Evolutionary conservation across 441 rosid genomes (phyloP).

Genomic region (Brassica hybrid): DNA sequence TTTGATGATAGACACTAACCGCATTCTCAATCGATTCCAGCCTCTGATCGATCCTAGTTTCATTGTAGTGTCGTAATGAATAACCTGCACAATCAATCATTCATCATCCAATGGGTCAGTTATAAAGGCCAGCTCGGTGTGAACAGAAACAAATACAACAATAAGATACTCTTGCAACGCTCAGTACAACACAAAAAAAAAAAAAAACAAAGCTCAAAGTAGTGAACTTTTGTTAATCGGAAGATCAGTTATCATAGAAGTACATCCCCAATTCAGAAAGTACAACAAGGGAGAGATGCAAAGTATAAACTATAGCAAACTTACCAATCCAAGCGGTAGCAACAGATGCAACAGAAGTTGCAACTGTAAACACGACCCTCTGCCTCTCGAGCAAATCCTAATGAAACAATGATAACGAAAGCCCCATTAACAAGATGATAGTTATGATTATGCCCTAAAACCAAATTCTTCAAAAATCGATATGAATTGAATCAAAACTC

Average conservation of each 20-base stretch:
- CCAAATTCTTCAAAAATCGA: background rate
- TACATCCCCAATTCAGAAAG: background rate
- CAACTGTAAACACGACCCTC: conserved; percentile 81
- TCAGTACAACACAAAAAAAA: conserved; percentile 8
- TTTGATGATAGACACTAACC: conserved; percentile 56
- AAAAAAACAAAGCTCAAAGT: conserved; percentile 7
- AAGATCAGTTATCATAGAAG: background rate
- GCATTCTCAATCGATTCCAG: conserved; percentile 89
- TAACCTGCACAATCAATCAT: conserved; percentile 63
- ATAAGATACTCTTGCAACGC: background rate
- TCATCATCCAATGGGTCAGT: conserved; percentile 20
- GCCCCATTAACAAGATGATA: background rate
- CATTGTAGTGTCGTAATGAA: conserved; percentile 70
- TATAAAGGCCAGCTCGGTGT: conserved; percentile 8
- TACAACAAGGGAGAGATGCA: conserved; percentile 8
- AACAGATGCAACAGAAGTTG: conserved; percentile 91
- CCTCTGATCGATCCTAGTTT: conserved; percentile 75
- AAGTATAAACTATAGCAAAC: conserved; percentile 18
- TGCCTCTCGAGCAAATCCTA: conserved; percentile 88
- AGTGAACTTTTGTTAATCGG: background rate
- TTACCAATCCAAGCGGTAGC: conserved; percentile 90
- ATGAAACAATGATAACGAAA: background rate
- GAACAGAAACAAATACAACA: conserved; percentile 23
- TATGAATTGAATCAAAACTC: background rate
- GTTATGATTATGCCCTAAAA: background rate